These are phyloP conservation scores for Epichloe aotearoae DNA, from an alignment of 2,329 filamentous ascomycete species.

Conservation along the genomic window DNA sequence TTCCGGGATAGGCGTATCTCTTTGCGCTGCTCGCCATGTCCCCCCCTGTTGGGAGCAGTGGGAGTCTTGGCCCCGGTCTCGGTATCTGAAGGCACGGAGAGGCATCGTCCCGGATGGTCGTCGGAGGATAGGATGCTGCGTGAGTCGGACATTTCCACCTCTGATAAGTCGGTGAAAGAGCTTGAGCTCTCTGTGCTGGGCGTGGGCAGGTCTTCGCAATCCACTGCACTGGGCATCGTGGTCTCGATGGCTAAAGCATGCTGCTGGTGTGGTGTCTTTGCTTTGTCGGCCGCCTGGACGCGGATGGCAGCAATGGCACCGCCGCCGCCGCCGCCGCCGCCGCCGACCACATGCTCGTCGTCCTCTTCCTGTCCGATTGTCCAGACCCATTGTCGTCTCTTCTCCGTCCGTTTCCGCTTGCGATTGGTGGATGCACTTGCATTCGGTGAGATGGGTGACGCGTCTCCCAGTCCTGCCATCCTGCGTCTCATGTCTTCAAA, in stretches of 20 bases:
- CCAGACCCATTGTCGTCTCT: slow-evolving; percentile 53
- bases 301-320: slow-evolving; percentile 29
- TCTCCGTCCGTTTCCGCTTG: slow-evolving; percentile 43
- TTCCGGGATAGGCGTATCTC: slow-evolving; percentile 15
- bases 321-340: slow-evolving; percentile 21
- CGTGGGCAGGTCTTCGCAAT: slow-evolving; percentile 22
- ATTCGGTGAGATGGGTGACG: slow-evolving; percentile 26
- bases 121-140: slow-evolving; percentile 27
- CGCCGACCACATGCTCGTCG: slow-evolving; percentile 24
- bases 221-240: slow-evolving; percentile 3
- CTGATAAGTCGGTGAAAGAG: slow-evolving; percentile 18
- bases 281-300: slow-evolving; percentile 12
- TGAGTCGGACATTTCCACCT: slow-evolving; percentile 38
- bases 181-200: slow-evolving; percentile 27
- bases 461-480: slow-evolving; percentile 35
- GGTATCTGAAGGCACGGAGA: slow-evolving; percentile 11
- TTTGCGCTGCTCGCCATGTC: slow-evolving; percentile 4
- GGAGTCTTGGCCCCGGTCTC: slow-evolving; percentile 28
- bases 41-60: slow-evolving; percentile 13
- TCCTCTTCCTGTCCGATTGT: slow-evolving; percentile 45
- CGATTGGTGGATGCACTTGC: slow-evolving; percentile 30
- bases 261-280: background rate
- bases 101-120: slow-evolving; percentile 11
- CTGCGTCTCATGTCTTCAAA: slow-evolving; percentile 50
- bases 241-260: background rate